Conservation (phyloP, 176 grass and related monocot genomes). For the Pharus latifolius region DNA sequence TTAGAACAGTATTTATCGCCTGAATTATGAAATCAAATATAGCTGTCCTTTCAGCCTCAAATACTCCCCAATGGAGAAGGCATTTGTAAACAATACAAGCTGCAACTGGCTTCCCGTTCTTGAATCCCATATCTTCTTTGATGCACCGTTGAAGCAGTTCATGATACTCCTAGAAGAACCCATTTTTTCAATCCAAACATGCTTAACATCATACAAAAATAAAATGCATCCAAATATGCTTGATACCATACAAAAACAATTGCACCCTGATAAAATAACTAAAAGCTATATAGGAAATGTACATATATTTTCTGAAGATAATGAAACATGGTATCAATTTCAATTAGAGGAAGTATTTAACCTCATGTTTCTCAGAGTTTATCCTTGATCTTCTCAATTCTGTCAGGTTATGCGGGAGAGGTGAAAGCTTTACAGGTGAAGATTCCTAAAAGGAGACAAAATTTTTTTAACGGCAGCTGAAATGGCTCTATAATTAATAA, state of each 20-base stretch:
- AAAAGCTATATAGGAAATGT: neutral
- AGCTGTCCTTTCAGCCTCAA: slow-evolving; percentile 74
- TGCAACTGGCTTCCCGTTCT: slow-evolving; percentile 68
- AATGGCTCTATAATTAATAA: slow-evolving; percentile 2
- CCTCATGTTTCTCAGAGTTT: slow-evolving; percentile 62
- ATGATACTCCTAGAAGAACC: slow-evolving; percentile 51
- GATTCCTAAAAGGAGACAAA: slow-evolving; percentile 30
- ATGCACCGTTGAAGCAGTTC: slow-evolving; percentile 62
- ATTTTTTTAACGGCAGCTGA: slow-evolving; percentile 9
- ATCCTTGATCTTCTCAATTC: slow-evolving; percentile 63
- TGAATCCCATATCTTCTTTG: slow-evolving; percentile 84
- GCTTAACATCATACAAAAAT: neutral
- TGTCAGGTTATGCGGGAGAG: slow-evolving; percentile 42
- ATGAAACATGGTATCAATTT: neutral
- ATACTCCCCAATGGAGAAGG: slow-evolving; percentile 70
- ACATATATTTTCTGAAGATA: neutral
- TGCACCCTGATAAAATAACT: neutral
- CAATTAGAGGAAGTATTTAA: slow-evolving; percentile 9
- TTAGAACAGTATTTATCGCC: slow-evolving; percentile 52
- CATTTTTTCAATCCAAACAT: neutral
- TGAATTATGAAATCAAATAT: slow-evolving; percentile 89
- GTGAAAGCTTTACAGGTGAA: slow-evolving; percentile 40
- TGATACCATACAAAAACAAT: neutral
- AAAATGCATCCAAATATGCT: neutral
- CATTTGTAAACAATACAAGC: slow-evolving; percentile 81